Base-by-base conservation (phyloP, 208 protist genomes). In the Acanthamoeba culbertsoni region DNA sequence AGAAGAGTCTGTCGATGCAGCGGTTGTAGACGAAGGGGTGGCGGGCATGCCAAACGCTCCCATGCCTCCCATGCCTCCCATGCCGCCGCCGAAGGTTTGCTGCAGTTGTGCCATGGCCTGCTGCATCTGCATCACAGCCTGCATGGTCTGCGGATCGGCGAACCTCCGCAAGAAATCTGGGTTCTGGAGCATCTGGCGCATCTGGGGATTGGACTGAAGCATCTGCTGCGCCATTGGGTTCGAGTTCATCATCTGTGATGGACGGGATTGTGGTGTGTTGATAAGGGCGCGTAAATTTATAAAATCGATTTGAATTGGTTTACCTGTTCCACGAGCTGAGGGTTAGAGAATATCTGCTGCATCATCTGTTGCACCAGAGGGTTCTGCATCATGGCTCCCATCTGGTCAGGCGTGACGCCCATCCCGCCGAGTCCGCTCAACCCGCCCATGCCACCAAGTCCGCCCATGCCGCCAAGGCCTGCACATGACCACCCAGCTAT, bases 81-180 rank as follows among this genome's bases (percentile, higher is more conserved):
- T 65, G 46, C 46, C 31, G 33, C 46, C 33, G 43, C 28, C 31
- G 5, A 65, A 86, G 10, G 18, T 42, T 46, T 33, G 8, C 75
- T 77, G 90, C 43, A 92, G 10, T 73, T 35, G 53, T 40, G 77
- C 68, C 79, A 96, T 77, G 20, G 93, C 62, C 48, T 94, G 90
- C 68, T 96, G 82, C 79, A 94, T 79, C 86, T 96, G 95, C 82
- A 96, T 89, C 73, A 96, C 93, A 31, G 93, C 93, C 57, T 96
- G 84, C 33, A 96, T 26, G 33, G 75, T 96, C 53, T 94, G 43
- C 16, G 95, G 95, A 45, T 96, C 82, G 55, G 84, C 1, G 5
- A 96, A 42, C 43, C 31, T 73, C 23, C 93, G 79, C 2, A 95
- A 55, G 48, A 93, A 90, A 45, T 96, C 51, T 14, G 95, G 95